These are phyloP conservation scores for Calonectria crousiana DNA, from an alignment of 2,329 filamentous ascomycete genomes.

Conservation along the genomic window DNA sequence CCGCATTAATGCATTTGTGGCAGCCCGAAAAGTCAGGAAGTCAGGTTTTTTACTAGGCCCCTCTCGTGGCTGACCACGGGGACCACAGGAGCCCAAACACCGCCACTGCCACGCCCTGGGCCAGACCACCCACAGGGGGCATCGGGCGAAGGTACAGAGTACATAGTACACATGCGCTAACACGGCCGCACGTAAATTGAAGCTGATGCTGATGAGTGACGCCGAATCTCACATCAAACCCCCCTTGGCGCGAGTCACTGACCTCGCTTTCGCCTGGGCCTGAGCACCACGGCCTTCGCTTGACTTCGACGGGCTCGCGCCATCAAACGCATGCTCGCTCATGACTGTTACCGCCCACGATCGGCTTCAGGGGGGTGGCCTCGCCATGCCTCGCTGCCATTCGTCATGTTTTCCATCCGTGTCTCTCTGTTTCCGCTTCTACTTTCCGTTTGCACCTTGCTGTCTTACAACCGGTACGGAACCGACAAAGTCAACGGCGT, in stretches of 20 bases:
- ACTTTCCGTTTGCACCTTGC: not conserved
- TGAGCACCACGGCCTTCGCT: slow-evolving; percentile 42
- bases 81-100: slow-evolving; percentile 39
- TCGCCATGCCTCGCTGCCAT: not conserved
- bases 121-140: not conserved
- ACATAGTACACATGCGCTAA: slow-evolving; percentile 46
- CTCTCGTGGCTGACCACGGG: slow-evolving; percentile 30
- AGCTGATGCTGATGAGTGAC: slow-evolving; percentile 36
- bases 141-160: slow-evolving; percentile 29
- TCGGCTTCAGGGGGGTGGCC: not conserved
- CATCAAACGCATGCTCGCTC: slow-evolving; percentile 39
- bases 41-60: slow-evolving; percentile 38
- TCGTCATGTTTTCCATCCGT: slow-evolving; percentile 8
- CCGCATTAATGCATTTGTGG: slow-evolving; percentile 34
- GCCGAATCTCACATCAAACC: slow-evolving; percentile 24
- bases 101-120: slow-evolving; percentile 37
- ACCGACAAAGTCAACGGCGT: not conserved
- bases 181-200: slow-evolving; percentile 33
- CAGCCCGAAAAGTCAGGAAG: slow-evolving; percentile 49
- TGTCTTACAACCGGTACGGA: not conserved
- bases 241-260: slow-evolving; percentile 17
- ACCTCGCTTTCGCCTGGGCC: not conserved
- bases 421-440: slow-evolving; percentile 5
- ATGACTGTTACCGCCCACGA: slow-evolving; percentile 26
- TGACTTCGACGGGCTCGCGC: slow-evolving; percentile 40